Evolutionary conservation across 2,329 filamentous ascomycete genomes (phyloP).

Genomic region (Bipolaris victoriae): DNA sequence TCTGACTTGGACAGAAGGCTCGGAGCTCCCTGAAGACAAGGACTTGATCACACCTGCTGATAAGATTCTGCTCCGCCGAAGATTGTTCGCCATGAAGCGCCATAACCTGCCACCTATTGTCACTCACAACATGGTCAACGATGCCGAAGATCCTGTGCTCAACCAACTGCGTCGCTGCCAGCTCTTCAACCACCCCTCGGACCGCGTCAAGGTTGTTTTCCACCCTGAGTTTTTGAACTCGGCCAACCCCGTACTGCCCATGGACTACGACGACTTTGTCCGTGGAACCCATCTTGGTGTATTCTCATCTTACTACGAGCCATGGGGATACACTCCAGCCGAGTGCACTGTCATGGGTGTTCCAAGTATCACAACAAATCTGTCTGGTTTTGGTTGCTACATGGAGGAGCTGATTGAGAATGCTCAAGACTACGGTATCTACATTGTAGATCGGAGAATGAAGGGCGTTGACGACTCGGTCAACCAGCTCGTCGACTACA

Average conservation of each 20-base stretch:
- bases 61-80: slow-evolving; percentile 86
- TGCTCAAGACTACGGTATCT: slow-evolving; percentile 96
- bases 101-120: slow-evolving; percentile 90
- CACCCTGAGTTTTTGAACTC: slow-evolving; percentile 98
- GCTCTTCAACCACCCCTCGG: slow-evolving; percentile 92
- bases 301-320: slow-evolving; percentile 98
- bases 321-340: slow-evolving; percentile 97
- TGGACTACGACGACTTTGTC: slow-evolving; percentile 99
- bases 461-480: slow-evolving; percentile 98
- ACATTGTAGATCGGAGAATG: slow-evolving; percentile 93
- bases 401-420: slow-evolving; percentile 99
- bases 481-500: slow-evolving; percentile 88
- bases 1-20: slow-evolving; percentile 93
- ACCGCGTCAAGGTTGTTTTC: slow-evolving; percentile 97
- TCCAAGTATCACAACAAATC: slow-evolving; percentile 95
- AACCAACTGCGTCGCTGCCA: slow-evolving; percentile 96
- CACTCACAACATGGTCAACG: slow-evolving; percentile 98
- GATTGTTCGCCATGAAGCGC: slow-evolving; percentile 96
- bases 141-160: slow-evolving; percentile 88
- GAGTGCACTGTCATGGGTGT: slow-evolving; percentile 99
- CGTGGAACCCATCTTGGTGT: slow-evolving; percentile 94
- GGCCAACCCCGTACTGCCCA: slow-evolving; percentile 88
- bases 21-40: slow-evolving; percentile 93
- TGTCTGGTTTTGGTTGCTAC: slow-evolving; percentile 97
- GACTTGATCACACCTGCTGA: slow-evolving; percentile 92